Conservation (phyloP, 1,284 basidiomycete species). For the Ganoderma sinense region DNA sequence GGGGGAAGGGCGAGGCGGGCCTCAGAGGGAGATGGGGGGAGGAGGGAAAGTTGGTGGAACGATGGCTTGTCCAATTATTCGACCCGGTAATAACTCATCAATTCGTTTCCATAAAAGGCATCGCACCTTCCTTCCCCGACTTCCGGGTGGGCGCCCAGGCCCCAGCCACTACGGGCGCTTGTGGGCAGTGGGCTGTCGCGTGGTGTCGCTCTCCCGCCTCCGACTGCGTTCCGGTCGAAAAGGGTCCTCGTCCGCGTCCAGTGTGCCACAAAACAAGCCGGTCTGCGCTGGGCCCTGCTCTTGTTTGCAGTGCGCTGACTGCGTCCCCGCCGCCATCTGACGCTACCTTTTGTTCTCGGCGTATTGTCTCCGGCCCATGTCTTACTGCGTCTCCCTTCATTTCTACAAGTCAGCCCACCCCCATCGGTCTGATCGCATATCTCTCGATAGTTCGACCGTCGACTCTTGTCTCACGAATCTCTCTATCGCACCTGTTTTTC, state of each 20-base stretch:
- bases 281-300: not conserved
- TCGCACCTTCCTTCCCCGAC: slow-evolving; percentile 22
- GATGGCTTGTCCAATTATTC: slow-evolving; percentile 26
- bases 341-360: slow-evolving; percentile 22
- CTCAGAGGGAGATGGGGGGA: slow-evolving; percentile 14
- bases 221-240: not conserved
- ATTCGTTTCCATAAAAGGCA: slow-evolving; percentile 19
- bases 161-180: slow-evolving; percentile 2
- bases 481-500: not conserved
- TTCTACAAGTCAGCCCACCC: slow-evolving; percentile 25
- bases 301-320: not conserved
- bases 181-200: not conserved
- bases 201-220: not conserved
- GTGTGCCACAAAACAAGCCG: not conserved
- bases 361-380: slow-evolving; percentile 26
- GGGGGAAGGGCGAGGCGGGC: slow-evolving; percentile 7
- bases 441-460: not conserved
- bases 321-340: slow-evolving; percentile 13
- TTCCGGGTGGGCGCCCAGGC: slow-evolving; percentile 18
- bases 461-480: slow-evolving; percentile 11
- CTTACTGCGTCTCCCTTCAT: slow-evolving; percentile 20
- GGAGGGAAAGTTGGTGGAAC: slow-evolving; percentile 22
- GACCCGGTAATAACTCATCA: slow-evolving; percentile 30
- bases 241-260: not conserved
- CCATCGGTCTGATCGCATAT: slow-evolving; percentile 15